Evolutionary conservation across 805 yeast genomes (phyloP), one percentile per base, ranked within the genome.

Genomic region (Huiozyma sinensis): DNA sequence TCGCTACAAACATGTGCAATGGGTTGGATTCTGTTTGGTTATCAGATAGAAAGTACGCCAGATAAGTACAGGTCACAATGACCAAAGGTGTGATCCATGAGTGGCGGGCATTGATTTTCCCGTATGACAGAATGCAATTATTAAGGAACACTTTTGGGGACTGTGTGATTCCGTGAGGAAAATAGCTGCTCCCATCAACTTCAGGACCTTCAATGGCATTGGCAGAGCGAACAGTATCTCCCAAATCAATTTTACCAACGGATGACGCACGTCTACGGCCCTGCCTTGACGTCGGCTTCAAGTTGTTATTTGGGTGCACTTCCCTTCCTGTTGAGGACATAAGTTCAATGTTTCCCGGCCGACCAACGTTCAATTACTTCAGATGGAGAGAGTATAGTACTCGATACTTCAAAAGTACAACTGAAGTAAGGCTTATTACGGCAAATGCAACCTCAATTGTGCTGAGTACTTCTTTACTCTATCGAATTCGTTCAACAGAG

Each of bases 61-160:
- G 55, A 43, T 69, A 65, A 2, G 73, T 61, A 2, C 58, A 47
- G 0, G 67, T 35, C 49, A 83, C 51, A 5, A 81, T 61, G 2
- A 80, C 30, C 34, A 77, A 57, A 0, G 92, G 89, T 8, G 75
- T 67, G 32, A 85, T 57, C 95, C 96, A 87, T 8, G 90, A 77
- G 67, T 60, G 76, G 47, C 70, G 64, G 50, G 65, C 72, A 50
- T 70, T 61, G 42, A 43, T 42, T 42, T 43, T 48, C 33, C 72
- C 71, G 48, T 73, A 74, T 0, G 79, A 73, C 7, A 77, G 56
- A 70, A 75, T 69, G 38, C 82, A 60, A 56, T 84, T 82, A 17
- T 63, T 62, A 36, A 75, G 53, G 11, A 81, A 65, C 33, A 76
- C 86, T n/a, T 56, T 53, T 52, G 80, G 86, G 13, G 67, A 64